These are phyloP conservation scores for Pleurotus sapidus DNA, from an alignment of 768 basidiomycete genomes.

Conservation along the genomic window DNA sequence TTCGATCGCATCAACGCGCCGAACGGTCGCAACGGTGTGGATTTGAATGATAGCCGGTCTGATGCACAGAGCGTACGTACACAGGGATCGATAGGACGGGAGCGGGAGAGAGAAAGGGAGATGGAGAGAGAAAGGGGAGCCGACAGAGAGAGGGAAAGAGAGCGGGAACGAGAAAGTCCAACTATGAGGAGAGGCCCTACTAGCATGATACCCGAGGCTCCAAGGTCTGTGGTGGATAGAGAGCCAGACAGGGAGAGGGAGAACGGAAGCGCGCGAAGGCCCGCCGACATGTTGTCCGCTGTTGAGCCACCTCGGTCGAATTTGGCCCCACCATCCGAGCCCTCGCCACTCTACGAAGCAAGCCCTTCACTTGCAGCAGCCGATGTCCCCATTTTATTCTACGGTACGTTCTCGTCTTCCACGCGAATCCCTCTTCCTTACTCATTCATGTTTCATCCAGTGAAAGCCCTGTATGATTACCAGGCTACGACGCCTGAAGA, in stretches of 20 bases:
- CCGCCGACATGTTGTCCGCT: neutral
- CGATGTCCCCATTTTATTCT: constrained; percentile 82
- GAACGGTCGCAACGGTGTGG: neutral
- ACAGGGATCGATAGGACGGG: neutral
- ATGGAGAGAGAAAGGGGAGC: neutral
- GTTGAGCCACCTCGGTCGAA: neutral
- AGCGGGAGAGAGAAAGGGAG: neutral
- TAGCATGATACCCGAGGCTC: too few relatives aligned
- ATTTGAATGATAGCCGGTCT: constrained; percentile 1
- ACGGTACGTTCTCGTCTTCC: constrained; percentile 52
- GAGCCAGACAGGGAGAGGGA: neutral
- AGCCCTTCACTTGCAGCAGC: neutral
- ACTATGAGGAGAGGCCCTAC: too few relatives aligned
- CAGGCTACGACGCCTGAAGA: constrained; percentile 86
- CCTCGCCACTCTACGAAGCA: neutral
- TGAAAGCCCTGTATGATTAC: constrained; percentile 90
- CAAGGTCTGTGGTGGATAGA: too few relatives aligned
- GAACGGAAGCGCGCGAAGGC: neutral
- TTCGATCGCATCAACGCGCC: neutral
- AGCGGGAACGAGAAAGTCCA: neutral
- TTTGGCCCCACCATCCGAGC: neutral
- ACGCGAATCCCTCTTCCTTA: too few relatives aligned
- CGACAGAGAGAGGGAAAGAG: neutral
- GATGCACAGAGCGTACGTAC: neutral
- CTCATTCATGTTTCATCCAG: constrained; percentile 31